Percentiles rank a stretch among this genome's conserved stretches.
Evolutionary conservation across 352 stramenopile genomes (phyloP).

Genomic region (Thraustotheca clavata): DNA sequence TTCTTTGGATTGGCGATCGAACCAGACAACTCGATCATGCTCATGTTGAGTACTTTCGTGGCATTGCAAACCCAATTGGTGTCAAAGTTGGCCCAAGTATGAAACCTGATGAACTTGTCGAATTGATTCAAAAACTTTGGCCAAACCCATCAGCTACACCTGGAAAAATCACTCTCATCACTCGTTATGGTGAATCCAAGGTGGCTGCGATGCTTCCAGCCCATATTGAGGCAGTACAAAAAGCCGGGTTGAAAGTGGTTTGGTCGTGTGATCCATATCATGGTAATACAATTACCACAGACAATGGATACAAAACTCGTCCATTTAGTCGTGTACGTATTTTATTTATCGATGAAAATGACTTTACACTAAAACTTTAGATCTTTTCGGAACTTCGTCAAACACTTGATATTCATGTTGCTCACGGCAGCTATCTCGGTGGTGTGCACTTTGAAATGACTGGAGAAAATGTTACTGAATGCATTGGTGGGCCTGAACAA

Average conservation of each 20-base stretch:
- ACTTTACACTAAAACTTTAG: too few species aligned
- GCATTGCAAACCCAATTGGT: slow-evolving; percentile 97
- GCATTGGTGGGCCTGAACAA: slow-evolving; percentile 92
- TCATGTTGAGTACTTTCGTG: slow-evolving; percentile 97
- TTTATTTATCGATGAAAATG: background rate
- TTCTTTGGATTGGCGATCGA: slow-evolving; percentile 98
- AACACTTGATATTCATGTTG: slow-evolving; percentile 97
- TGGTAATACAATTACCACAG: slow-evolving; percentile 97
- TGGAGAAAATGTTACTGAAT: slow-evolving; percentile 98
- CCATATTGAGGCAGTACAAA: slow-evolving; percentile 94
- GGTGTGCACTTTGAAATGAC: slow-evolving; percentile 97
- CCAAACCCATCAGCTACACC: slow-evolving; percentile 86
- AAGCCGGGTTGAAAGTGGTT: slow-evolving; percentile 90
- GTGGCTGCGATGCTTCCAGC: slow-evolving; percentile 89
- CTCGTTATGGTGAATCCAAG: slow-evolving; percentile 95
- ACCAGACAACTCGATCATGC: slow-evolving; percentile 96
- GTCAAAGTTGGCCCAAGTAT: slow-evolving; percentile 98
- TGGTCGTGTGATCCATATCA: slow-evolving; percentile 96
- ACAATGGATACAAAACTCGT: slow-evolving; percentile 95
- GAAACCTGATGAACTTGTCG: slow-evolving; percentile 90
- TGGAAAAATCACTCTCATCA: slow-evolving; percentile 97
- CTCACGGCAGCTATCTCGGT: slow-evolving; percentile 89
- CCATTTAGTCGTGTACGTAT: slow-evolving; percentile 80
- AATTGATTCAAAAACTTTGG: slow-evolving; percentile 94
- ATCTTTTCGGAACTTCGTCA: slow-evolving; percentile 95